Evolutionary conservation across 352 stramenopile genomes (phyloP).

Genomic region (Phytophthora aleatoria): DNA sequence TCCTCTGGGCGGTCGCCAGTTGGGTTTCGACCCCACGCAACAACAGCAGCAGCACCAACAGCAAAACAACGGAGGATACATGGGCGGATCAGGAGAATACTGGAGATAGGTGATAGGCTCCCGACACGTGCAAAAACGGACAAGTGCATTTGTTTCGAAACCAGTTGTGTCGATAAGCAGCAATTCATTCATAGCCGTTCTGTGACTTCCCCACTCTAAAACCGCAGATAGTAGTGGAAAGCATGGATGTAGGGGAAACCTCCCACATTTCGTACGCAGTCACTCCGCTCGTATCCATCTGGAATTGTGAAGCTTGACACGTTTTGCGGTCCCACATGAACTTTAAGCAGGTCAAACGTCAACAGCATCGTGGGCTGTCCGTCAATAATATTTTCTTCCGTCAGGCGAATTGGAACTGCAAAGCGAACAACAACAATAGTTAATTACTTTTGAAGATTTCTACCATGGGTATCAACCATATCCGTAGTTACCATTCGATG

Average conservation of each 20-base stretch:
- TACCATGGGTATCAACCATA: not conserved
- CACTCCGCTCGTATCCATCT: constrained; percentile 55
- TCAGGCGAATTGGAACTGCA: constrained; percentile 69
- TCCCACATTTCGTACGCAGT: constrained; percentile 61
- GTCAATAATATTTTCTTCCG: constrained; percentile 59
- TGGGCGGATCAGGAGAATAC: constrained; percentile 56
- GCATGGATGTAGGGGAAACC: constrained; percentile 83
- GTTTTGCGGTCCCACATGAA: constrained; percentile 58
- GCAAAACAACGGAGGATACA: constrained; percentile 48
- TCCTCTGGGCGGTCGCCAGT: constrained; percentile 30
- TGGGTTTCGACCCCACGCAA: constrained; percentile 39
- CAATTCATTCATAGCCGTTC: constrained; percentile 4
- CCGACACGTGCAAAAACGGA: not conserved
- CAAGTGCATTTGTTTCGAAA: constrained; percentile 25
- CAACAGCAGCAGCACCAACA: constrained; percentile 38
- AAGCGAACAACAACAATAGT: not conserved
- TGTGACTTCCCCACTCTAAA: constrained; percentile 33
- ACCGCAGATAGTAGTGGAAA: constrained; percentile 77
- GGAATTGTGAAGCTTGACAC: constrained; percentile 55
- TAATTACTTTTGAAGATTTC: not conserved
- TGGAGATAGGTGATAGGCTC: constrained; percentile 42
- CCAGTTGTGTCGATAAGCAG: constrained; percentile 2
- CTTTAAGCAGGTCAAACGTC: constrained; percentile 64
- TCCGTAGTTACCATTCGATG: constrained; percentile 35
- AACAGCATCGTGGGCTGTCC: constrained; percentile 55